Base-by-base conservation (phyloP, 306 rosid genomes). In the Glycine latifolia region DNA sequence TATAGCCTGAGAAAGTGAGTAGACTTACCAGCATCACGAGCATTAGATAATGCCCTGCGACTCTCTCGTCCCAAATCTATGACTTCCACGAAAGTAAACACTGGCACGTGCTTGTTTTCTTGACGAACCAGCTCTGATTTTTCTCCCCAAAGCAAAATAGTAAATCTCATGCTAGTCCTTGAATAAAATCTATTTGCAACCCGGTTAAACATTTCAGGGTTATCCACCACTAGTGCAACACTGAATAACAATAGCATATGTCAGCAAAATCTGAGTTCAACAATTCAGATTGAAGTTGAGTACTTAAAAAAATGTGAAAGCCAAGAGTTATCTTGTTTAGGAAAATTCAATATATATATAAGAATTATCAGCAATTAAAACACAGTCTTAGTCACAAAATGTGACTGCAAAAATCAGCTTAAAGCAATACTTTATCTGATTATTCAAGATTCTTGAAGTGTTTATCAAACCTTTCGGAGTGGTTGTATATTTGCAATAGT, bases 121-220 rank as follows among this genome's bases (percentile, higher is more conserved):
- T 87, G 82, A 58, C 68, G 49, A 71, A 77, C 74, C 82, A 90
- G 60, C 61, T 83, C 69, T 67, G 97, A 88, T 78, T 93, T 95
- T 66, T 95, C 91, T 76, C 99, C 99, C 99, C 99, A 95, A 58
- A 95, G 96, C 75, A 95, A 91, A 84, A 95, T 87, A 53, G 93
- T 47, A 82, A 88, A 95, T 77, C 89, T 90, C 89, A 87, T 81
- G 77, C 86, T 54, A 67, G 91, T 86, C 87, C 88, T 88, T 69
- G 89, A 90, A 86, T 55, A 77, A 66, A 95, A 93, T 58, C 87
- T 75, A 73, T 84, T 87, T 47, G 89, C 83, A 83, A 95, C 89
- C 84, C 88, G 89, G 82, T 89, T 82, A 86, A 88, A 95, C 90
- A 95, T 81, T 84, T 88, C 93, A 46, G 97, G 94, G 85, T 73